Evolutionary conservation across 163 green algal genomes (phyloP), one percentile per base, ranked within the genome.

Genomic region (Scenedesmus sp.): DNA sequence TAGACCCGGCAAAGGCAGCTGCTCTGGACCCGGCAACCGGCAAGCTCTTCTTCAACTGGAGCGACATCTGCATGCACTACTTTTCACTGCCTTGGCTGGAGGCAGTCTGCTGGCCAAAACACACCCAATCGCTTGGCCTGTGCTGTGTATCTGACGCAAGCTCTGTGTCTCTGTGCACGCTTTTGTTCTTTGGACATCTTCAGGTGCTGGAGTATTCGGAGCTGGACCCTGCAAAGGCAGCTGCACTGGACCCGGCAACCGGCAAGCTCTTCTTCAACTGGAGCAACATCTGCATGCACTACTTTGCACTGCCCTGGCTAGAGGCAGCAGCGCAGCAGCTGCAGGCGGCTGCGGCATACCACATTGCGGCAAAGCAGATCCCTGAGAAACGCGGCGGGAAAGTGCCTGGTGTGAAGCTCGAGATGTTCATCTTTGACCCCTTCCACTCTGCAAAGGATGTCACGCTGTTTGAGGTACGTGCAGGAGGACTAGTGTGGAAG

Each of bases 351-450:
- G 87, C 81, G 15, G 79, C 84, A 54, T 99, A 99, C 95, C 98
- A 99, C 91, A 93, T 99, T 20, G 98, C 98, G 0, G 87, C 92
- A 57, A 99, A 99, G 94, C 93, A 93, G 26, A 99, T 99, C 73
- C 97, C 96, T 3, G 97, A 94, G 1, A 94, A 96, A 54, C 92
- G 95, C 82, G 96, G 95, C 12, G 87, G 87, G 1, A 90, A 90
- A 60, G 94, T 94, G 62, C n/a, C 97, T 86, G 98, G 98, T 46
- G 92, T 99, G 23, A 99, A 99, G 94, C 94, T 99, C 90, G 98
- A 99, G 97, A 94, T 97, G 55, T 99, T 99, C 94, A 99, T 99
- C 87, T 99, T 99, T 92, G 98, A 99, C 94, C 95, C 96, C 23
- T 99, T 99, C 89, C 90, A 94, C 6, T 77, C 97, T 74, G 97